phyloP scores from a whole-genome alignment of 73 alveolate species.

The Breviolum minutum region DNA sequence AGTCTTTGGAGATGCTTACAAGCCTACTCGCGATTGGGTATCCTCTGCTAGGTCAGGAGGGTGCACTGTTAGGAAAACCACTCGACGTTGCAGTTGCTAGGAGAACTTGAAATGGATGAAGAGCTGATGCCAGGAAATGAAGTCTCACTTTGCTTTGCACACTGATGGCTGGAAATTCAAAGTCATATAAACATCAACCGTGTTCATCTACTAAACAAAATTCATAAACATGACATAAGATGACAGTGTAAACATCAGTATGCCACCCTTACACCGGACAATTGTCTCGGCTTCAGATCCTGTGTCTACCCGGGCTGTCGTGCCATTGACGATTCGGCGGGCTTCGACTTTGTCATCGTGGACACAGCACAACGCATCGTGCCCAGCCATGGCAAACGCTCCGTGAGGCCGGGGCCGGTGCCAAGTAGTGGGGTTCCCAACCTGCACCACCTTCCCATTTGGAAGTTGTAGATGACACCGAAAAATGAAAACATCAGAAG shows the following conservation, averaged over 20 bases:
- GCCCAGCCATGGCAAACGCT: slow-evolving; percentile 56
- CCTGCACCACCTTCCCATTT: not conserved
- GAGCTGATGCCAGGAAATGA: too few relatives aligned
- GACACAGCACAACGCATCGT: slow-evolving; percentile 78
- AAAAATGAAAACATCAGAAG: too few relatives aligned
- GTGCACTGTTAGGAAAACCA: too few relatives aligned
- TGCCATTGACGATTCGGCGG: slow-evolving; percentile 27
- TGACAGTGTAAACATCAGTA: too few relatives aligned
- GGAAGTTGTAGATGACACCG: not conserved
- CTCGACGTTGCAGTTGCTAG: too few relatives aligned
- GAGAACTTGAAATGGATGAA: too few relatives aligned
- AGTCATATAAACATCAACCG: too few relatives aligned
- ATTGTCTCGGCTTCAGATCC: not conserved
- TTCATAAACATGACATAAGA: too few relatives aligned
- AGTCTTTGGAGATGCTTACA: slow-evolving; percentile 61
- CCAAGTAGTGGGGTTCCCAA: not conserved
- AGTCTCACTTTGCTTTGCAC: too few relatives aligned
- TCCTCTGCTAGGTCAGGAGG: slow-evolving; percentile 14
- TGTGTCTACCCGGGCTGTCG: slow-evolving; percentile 29
- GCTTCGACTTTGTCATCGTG: slow-evolving; percentile 39
- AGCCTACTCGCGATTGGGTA: slow-evolving; percentile 60
- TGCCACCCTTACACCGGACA: too few relatives aligned
- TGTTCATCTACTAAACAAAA: too few relatives aligned
- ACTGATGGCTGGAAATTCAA: too few relatives aligned
- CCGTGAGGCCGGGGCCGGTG: slow-evolving; percentile 6